Evolutionary conservation across 352 stramenopile genomes (phyloP), one percentile per base, ranked within the genome.

Genomic region (Bremia lactucae): DNA sequence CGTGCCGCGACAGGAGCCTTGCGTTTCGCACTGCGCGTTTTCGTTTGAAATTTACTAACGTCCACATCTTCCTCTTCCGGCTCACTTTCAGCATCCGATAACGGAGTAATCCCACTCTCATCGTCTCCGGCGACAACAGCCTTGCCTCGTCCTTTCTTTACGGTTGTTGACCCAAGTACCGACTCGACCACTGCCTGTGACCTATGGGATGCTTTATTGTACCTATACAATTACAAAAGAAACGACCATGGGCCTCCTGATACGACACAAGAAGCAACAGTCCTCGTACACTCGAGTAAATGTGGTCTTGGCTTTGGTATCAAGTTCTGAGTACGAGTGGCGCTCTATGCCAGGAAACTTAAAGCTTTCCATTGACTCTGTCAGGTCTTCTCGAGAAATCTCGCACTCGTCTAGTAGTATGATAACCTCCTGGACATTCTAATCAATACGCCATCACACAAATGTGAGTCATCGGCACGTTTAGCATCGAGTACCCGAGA

Each of bases 321-420:
- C 75, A 14, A 95, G 67, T 31, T 90, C 63, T 1, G 48, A 49
- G 59, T 88, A 88, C 33, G 73, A 79, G 36, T 90, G 65, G 18
- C 74, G 71, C 48, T 84, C 83, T 37, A 90, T 53, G 23, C 72
- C 75, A 5, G 69, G 68, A 42, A 94, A 71, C 52, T 87, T 83
- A 56, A 93, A 88, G 54, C 68, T 83, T 49, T 97, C 86, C 66
- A 98, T 87, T 14, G 91, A 97, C 60, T 99, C 96, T 8, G 97
- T 95, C 15, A 99, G 52, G 60, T 99, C 96, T 58, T 99, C 95
- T 31, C 94, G 85, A 37, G 74, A 95, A 39, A 99, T 85, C 34
- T 97, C 96, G 56, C 98, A 99, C 34, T 89, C 75, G 55, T 99
- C 94, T 51, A 99, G 86, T 22, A 98, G 65, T 13, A 80, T 68